Base-by-base conservation (phyloP, 345 rosid genomes). In the Acer yangbiense region DNA sequence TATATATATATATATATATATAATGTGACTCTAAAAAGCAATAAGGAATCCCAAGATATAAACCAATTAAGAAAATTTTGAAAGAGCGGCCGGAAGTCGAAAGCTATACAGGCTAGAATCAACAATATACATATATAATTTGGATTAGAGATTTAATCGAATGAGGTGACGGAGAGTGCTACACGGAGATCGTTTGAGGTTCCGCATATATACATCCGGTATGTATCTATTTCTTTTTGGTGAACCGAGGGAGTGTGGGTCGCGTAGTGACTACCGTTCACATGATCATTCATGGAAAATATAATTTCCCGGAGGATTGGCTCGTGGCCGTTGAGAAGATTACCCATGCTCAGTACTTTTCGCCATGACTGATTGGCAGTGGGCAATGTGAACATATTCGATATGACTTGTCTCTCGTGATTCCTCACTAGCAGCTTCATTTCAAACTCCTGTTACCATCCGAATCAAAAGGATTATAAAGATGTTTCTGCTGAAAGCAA, bases 301-400 rank as follows among this genome's bases (percentile, higher is more conserved):
- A 94, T 80, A 11, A 92, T 89, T 82, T 96, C 99, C 81, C 99
- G 82, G 52, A 86, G 80, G 65, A 87, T 83, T 0, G 99, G 99
- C 82, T 96, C 99, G 18, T 96, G 99, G 58, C 99, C 97, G 65
- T 94, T 96, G 7, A 96, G 91, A 78, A 90, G 94, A 83, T 96
- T 96, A 18, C 99, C 99, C 97, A 94, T 94, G 82, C 99, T 96
- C 69, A 94, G 74, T 75, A 94, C 98, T 87, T 92, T 96, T 78
- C 99, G 89, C 99, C 99, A 96, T 7, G 98, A 89, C 78, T 96
- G 98, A 80, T 92, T 92, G 11, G 93, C 92, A 0, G 87, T 87
- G 10, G 99, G 99, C 0, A 78, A 91, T n/a, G 80, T 21, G 67
- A 96, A 96, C 90, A 96, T 82, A 71, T 88, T 87, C 12, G 98